A percentile compares a stretch with the other conserved stretches of the same genome.
Evolutionary conservation across 1,139 yeast species (phyloP).

Genomic region (Debaryomyces coudertii): DNA sequence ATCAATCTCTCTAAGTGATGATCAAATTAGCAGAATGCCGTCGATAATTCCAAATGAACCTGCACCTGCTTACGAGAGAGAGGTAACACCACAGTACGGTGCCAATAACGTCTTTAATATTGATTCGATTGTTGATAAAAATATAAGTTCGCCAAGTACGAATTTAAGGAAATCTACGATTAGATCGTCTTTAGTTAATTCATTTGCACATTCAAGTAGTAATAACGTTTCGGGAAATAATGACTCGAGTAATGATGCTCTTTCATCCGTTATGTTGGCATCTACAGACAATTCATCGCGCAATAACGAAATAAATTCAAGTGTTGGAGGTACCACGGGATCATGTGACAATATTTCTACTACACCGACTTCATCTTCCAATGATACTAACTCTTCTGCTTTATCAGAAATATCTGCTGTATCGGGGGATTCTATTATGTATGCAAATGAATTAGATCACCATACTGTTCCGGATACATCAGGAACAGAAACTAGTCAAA

Average conservation of each 20-base stretch:
- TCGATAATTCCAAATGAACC: constrained; percentile 37
- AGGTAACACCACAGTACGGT: constrained; percentile 6
- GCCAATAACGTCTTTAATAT: constrained; percentile 19
- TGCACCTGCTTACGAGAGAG: constrained; percentile 40
- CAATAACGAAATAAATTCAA: background rate
- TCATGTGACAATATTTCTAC: constrained; percentile 13
- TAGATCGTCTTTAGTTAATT: constrained; percentile 28
- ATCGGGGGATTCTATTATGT: constrained; percentile 13
- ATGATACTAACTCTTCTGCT: constrained; percentile 9
- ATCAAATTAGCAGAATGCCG: constrained; percentile 37
- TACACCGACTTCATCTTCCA: constrained; percentile 13
- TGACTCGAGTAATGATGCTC: background rate
- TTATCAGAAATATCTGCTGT: constrained; percentile 10
- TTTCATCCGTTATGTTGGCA: background rate
- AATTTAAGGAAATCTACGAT: constrained; percentile 21
- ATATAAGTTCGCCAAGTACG: constrained; percentile 1
- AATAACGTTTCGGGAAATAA: constrained; percentile 1
- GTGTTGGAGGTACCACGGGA: background rate
- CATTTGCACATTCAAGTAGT: constrained; percentile 25
- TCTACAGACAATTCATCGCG: background rate
- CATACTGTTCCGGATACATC: constrained; percentile 14
- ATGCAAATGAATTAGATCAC: constrained; percentile 10
- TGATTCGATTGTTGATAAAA: constrained; percentile 27
- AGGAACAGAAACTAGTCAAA: constrained; percentile 11
- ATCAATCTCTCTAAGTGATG: constrained; percentile 40